Conservation (phyloP, 2,329 filamentous ascomycete genomes). For the Fusarium euwallaceae region DNA sequence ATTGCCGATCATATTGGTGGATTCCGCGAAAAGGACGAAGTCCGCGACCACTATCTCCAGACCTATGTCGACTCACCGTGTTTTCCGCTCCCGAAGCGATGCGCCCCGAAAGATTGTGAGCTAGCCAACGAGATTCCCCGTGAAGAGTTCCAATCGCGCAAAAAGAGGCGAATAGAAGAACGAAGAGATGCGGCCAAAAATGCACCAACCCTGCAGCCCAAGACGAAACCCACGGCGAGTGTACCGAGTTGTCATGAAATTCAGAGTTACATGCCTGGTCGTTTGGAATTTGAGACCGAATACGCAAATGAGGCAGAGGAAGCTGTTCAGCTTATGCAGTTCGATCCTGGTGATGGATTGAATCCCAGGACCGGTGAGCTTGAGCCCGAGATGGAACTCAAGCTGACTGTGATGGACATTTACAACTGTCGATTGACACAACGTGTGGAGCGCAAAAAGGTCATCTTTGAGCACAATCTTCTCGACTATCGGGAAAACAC, state of each 20-base stretch:
- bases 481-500: constrained; percentile 94
- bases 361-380: constrained; percentile 86
- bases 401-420: constrained; percentile 98
- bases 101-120: constrained; percentile 83
- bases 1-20: constrained; percentile 98
- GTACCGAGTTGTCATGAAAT: constrained; percentile 98
- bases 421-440: constrained; percentile 94
- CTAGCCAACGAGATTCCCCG: constrained; percentile 85
- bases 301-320: constrained; percentile 98
- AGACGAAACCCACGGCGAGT: constrained; percentile 95
- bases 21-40: constrained; percentile 94
- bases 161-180: constrained; percentile 94
- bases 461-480: constrained; percentile 94
- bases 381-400: constrained; percentile 96
- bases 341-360: constrained; percentile 94
- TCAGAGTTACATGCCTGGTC: constrained; percentile 98
- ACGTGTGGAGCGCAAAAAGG: constrained; percentile 93
- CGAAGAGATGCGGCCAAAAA: constrained; percentile 89
- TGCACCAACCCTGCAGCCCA: constrained; percentile 84
- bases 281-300: constrained; percentile 96
- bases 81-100: constrained; percentile 89
- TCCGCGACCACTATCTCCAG: constrained; percentile 91
- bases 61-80: constrained; percentile 86
- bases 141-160: constrained; percentile 92
- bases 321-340: constrained; percentile 97